Base-by-base conservation (phyloP, 2,329 filamentous ascomycete genomes). In the Pseudogymnoascus sp. region DNA sequence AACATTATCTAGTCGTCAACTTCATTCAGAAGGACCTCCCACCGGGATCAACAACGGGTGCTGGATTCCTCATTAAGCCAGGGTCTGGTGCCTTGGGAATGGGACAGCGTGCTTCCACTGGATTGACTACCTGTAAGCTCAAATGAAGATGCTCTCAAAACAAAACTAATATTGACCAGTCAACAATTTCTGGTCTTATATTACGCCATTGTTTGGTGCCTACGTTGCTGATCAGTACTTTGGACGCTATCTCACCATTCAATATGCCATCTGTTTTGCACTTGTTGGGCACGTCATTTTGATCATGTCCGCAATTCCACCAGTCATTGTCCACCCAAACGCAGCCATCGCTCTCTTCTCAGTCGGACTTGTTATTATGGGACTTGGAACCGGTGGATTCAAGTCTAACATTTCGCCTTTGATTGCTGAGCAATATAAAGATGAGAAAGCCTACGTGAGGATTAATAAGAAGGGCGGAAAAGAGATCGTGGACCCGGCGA, bases 331-430 rank as follows among this genome's bases (percentile, higher is more conserved):
- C 5, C 74, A 79, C 33, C 75, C 75, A 5, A 77, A 82, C 1
- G 78, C 77, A 18, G 80, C 83, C 0, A 76, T 87, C n/a, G 83
- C 79, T 0, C 82, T 82, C 6, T 87, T 89, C 62, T 73, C 87
- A 1, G 75, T 86, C 31, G 84, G 85, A 23, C 79, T 89, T 67
- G 74, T 89, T 49, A 78, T 90, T 63, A 86, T 90, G 71, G 86
- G 86, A 1, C 68, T 89, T 5, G 88, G 87, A 49, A 88, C 86
- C 1, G 88, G 88, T 63, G 83, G 86, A 63, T 89, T 90, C 80
- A 91, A 90, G 75, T 81, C 85, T 16, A 90, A 89, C 67, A 87
- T 90, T 41, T 83, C 84, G 0, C 83, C 84, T 1, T 74, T 87
- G 60, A 83, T 88, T 62, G 84, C 83, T 5, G 85, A 88, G 68